Conservation (phyloP, 495 filamentous ascomycete genomes). For the Niebla homalea region DNA sequence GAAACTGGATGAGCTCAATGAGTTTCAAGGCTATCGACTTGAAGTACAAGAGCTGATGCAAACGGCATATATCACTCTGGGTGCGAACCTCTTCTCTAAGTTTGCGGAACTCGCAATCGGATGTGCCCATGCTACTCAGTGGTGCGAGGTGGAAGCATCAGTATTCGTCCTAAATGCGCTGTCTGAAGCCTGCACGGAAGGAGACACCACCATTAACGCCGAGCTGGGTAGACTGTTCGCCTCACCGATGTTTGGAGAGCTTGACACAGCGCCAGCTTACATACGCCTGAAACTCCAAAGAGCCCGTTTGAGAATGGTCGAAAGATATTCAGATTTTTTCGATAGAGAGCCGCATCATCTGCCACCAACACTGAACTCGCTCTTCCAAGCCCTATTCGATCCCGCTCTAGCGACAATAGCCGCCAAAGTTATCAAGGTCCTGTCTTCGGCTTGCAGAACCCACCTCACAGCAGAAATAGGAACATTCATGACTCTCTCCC, state of each 20-base stretch:
- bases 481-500: slow-evolving; percentile 67
- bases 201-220: slow-evolving; percentile 51
- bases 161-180: slow-evolving; percentile 67
- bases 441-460: slow-evolving; percentile 69
- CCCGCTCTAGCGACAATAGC: slow-evolving; percentile 52
- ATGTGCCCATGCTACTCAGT: slow-evolving; percentile 45
- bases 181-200: slow-evolving; percentile 53
- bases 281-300: not conserved
- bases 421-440: slow-evolving; percentile 65
- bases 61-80: slow-evolving; percentile 57
- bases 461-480: slow-evolving; percentile 57
- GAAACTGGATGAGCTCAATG: slow-evolving; percentile 56
- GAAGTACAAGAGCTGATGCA: slow-evolving; percentile 75
- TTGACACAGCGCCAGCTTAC: slow-evolving; percentile 21
- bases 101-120: slow-evolving; percentile 52
- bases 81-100: slow-evolving; percentile 50
- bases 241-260: slow-evolving; percentile 49
- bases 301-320: slow-evolving; percentile 49
- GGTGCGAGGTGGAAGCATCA: slow-evolving; percentile 68
- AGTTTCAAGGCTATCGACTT: slow-evolving; percentile 64
- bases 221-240: slow-evolving; percentile 57
- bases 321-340: slow-evolving; percentile 72
- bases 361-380: slow-evolving; percentile 62
- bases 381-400: slow-evolving; percentile 63
- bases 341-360: slow-evolving; percentile 56